Percentiles rank a stretch among this genome's conserved stretches.
Conservation (phyloP, 179 eudicot species). For the Patellifolia procumbens region DNA sequence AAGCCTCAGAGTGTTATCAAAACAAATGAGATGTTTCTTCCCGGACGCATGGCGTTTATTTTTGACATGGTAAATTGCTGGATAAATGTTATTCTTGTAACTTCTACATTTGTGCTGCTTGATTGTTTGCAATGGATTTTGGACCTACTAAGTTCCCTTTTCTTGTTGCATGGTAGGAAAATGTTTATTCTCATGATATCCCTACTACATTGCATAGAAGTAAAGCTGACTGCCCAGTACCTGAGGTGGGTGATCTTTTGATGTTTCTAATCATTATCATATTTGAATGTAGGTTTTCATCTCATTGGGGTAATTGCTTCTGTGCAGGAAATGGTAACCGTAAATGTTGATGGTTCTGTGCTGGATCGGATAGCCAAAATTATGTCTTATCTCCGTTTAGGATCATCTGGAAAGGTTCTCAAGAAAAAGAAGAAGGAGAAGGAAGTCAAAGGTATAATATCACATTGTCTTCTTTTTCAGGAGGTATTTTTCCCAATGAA, state of each 20-base stretch:
- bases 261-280: slow-evolving; percentile 11
- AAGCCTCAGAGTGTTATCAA: slow-evolving; percentile 82
- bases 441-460: slow-evolving; percentile 65
- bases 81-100: neutral
- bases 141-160: neutral
- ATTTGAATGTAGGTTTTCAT: slow-evolving; percentile 15
- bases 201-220: slow-evolving; percentile 95
- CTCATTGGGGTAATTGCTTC: slow-evolving; percentile 20
- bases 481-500: neutral
- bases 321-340: slow-evolving; percentile 94
- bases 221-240: slow-evolving; percentile 97
- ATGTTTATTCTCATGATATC: slow-evolving; percentile 86
- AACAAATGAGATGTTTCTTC: slow-evolving; percentile 96
- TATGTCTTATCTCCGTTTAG: slow-evolving; percentile 96
- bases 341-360: slow-evolving; percentile 95
- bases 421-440: slow-evolving; percentile 95
- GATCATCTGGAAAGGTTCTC: slow-evolving; percentile 97
- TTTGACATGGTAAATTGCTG: slow-evolving; percentile 70
- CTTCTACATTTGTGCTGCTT: neutral
- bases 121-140: neutral
- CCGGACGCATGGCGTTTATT: slow-evolving; percentile 93
- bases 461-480: slow-evolving; percentile 2
- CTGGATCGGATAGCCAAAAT: slow-evolving; percentile 94
- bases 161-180: slow-evolving; percentile 55
- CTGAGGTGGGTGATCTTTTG: slow-evolving; percentile 60